Evolutionary conservation across 176 grass and related monocot species (phyloP).

Genomic region (Sorghum bicolor): DNA sequence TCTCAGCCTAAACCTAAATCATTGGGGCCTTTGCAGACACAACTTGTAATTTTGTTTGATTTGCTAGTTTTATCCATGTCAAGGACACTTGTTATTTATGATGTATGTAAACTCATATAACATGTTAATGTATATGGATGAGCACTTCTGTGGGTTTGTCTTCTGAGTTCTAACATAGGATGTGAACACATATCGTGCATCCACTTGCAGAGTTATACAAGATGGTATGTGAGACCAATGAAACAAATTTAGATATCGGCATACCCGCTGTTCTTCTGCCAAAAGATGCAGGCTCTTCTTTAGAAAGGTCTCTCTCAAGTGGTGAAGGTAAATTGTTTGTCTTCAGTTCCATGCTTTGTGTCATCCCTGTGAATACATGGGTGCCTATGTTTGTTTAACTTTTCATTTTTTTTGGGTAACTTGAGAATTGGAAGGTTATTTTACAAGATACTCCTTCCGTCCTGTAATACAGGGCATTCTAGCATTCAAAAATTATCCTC

Average conservation of each 20-base stretch:
- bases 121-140: not conserved
- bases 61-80: not conserved
- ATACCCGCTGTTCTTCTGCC: constrained; percentile 93
- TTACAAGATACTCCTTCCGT: no score
- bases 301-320: constrained; percentile 37
- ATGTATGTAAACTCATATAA: not conserved
- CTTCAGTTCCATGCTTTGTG: not conserved
- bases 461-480: no score
- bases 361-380: not conserved
- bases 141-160: not conserved
- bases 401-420: constrained; percentile 9
- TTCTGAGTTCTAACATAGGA: not conserved
- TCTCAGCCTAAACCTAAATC: not conserved
- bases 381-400: not conserved
- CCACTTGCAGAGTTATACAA: constrained; percentile 86
- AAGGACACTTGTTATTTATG: constrained; percentile 8
- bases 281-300: constrained; percentile 68
- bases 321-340: constrained; percentile 60
- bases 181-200: not conserved
- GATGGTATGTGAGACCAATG: constrained; percentile 89
- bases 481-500: no score
- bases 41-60: not conserved
- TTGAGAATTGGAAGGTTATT: not conserved
- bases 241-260: constrained; percentile 74
- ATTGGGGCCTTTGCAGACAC: not conserved